Percentiles rank a stretch among this genome's conserved stretches.
These are phyloP conservation scores for Myrica gale DNA, from an alignment of 306 rosid species.

Conservation along the genomic window DNA sequence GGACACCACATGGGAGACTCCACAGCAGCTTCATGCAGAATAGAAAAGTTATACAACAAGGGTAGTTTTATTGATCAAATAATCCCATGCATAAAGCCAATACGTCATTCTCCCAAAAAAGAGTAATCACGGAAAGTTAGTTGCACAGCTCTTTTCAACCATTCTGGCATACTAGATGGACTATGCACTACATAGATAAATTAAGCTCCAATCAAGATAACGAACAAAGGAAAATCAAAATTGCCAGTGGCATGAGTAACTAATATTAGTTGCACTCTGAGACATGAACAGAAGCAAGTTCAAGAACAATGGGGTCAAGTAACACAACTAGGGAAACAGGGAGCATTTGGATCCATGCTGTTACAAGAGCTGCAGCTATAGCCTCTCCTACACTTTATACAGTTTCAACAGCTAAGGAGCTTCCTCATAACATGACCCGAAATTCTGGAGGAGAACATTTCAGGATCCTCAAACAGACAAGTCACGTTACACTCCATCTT, in stretches of 20 bases:
- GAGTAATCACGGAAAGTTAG: neutral
- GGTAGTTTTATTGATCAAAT: neutral
- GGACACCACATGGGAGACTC: neutral
- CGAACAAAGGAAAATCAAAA: neutral
- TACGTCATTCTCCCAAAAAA: neutral
- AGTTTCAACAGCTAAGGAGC: neutral
- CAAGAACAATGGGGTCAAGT: neutral
- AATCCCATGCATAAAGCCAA: neutral
- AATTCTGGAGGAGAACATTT: neutral
- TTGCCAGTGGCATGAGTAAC: neutral
- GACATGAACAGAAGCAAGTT: neutral
- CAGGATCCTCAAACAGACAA: neutral
- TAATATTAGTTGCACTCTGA: neutral
- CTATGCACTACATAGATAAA: neutral
- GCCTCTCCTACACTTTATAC: neutral
- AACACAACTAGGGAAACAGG: neutral
- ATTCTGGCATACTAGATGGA: neutral
- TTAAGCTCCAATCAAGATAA: neutral
- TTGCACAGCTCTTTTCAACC: neutral
- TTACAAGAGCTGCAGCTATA: neutral
- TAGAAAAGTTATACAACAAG: neutral
- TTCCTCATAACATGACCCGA: neutral
- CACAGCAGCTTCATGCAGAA: neutral
- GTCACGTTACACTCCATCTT: neutral
- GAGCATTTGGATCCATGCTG: neutral